Percentiles rank a stretch among this genome's conserved stretches.
Conservation (phyloP, 768 basidiomycete species). For the Agaricus sinodeliciosus region DNA sequence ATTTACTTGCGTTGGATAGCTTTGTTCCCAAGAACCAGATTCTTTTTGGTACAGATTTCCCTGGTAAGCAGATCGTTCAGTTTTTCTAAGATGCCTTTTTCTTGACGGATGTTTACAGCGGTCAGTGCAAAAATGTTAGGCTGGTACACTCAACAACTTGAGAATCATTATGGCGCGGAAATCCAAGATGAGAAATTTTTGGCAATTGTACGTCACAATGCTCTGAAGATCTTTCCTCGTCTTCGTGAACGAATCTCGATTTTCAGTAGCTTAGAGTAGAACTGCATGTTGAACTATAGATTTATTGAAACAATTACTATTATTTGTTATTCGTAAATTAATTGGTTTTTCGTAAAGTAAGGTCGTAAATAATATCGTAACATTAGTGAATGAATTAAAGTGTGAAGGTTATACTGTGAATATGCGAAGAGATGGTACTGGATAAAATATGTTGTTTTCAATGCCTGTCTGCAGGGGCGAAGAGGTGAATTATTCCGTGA, state of each 20-base stretch:
- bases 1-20: slow-evolving; percentile 40
- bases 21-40: slow-evolving; percentile 47
- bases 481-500: not conserved
- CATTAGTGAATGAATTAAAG: not conserved
- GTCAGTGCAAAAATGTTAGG: slow-evolving; percentile 45
- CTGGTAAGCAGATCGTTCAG: slow-evolving; percentile 37
- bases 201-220: slow-evolving; percentile 42
- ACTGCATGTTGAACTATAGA: too few relatives aligned
- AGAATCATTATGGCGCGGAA: slow-evolving; percentile 35
- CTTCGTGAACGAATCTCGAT: slow-evolving; percentile 1
- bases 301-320: too few relatives aligned
- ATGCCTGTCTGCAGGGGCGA: slow-evolving; percentile 2
- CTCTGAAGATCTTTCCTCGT: slow-evolving; percentile 43
- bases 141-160: slow-evolving; percentile 57
- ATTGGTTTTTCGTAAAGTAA: not conserved
- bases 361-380: too few relatives aligned
- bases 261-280: not conserved
- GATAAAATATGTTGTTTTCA: not conserved
- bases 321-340: too few relatives aligned
- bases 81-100: not conserved
- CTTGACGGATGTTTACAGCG: slow-evolving; percentile 29
- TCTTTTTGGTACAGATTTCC: slow-evolving; percentile 73
- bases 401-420: too few relatives aligned
- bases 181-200: slow-evolving; percentile 31
- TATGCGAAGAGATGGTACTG: not conserved